phyloP scores from a whole-genome alignment of 495 filamentous ascomycete species.

The Penicillium odoratum region DNA sequence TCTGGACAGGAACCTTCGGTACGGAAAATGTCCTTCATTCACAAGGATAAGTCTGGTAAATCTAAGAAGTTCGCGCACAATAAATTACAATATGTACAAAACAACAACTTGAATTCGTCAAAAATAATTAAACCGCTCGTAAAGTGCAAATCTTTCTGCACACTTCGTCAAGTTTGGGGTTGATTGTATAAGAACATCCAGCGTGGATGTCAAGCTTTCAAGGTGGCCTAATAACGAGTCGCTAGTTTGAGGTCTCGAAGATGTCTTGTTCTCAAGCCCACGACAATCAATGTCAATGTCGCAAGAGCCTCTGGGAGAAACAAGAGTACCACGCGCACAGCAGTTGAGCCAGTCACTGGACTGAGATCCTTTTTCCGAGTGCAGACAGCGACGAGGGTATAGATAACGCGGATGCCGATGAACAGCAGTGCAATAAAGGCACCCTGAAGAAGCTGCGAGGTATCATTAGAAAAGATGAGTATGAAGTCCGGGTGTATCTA shows the following conservation, averaged over 20 bases:
- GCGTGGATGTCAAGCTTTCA: too few relatives aligned
- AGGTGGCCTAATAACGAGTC: neutral
- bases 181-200: too few relatives aligned
- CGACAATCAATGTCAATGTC: neutral
- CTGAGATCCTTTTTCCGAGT: constrained; percentile 6
- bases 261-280: neutral
- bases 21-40: too few relatives aligned
- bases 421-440: neutral
- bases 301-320: constrained; percentile 11
- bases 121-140: too few relatives aligned
- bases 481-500: neutral
- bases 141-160: too few relatives aligned
- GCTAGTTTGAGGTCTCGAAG: neutral
- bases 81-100: too few relatives aligned
- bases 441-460: neutral
- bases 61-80: too few relatives aligned
- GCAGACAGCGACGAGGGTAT: neutral
- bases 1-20: too few relatives aligned
- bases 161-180: too few relatives aligned
- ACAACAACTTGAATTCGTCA: too few relatives aligned
- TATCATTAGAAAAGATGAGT: neutral
- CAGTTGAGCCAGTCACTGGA: constrained; percentile 7
- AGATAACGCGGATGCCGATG: neutral
- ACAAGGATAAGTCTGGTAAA: too few relatives aligned
- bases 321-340: constrained; percentile 9